These are phyloP conservation scores for Mucor lusitanicus DNA, from an alignment of 371 early-diverging fungal species.

Conservation along the genomic window DNA sequence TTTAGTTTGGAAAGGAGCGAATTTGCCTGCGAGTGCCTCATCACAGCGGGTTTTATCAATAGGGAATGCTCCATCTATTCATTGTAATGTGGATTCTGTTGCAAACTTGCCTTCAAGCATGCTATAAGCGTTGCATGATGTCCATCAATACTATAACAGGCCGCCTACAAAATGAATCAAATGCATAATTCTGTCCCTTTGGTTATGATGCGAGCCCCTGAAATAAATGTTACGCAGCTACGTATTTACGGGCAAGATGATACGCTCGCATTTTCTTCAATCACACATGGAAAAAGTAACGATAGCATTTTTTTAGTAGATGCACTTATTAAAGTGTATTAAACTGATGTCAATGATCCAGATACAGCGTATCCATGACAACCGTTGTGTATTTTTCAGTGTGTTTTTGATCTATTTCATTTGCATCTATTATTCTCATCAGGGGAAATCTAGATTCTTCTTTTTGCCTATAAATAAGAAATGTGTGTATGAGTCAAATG, in stretches of 20 bases:
- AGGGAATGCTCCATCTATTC: background rate
- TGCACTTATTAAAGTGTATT: background rate
- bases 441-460: conserved; percentile 2
- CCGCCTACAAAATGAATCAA: background rate
- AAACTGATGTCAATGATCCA: background rate
- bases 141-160: background rate
- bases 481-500: background rate
- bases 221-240: background rate
- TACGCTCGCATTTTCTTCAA: background rate
- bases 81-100: background rate
- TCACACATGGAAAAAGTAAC: background rate
- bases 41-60: background rate
- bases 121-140: background rate
- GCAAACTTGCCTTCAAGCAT: background rate
- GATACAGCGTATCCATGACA: background rate
- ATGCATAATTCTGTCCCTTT: background rate
- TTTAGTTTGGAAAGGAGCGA: background rate
- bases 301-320: background rate
- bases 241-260: background rate
- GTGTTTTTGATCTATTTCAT: background rate
- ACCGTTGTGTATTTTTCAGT: background rate
- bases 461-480: background rate
- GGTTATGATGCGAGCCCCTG: background rate
- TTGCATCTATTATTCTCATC: background rate
- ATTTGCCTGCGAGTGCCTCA: background rate